A percentile compares a stretch with the other conserved stretches of the same genome.
These are phyloP conservation scores for Ophiostoma novo-ulmi DNA, from an alignment of 2,329 filamentous ascomycete species.

Conservation along the genomic window DNA sequence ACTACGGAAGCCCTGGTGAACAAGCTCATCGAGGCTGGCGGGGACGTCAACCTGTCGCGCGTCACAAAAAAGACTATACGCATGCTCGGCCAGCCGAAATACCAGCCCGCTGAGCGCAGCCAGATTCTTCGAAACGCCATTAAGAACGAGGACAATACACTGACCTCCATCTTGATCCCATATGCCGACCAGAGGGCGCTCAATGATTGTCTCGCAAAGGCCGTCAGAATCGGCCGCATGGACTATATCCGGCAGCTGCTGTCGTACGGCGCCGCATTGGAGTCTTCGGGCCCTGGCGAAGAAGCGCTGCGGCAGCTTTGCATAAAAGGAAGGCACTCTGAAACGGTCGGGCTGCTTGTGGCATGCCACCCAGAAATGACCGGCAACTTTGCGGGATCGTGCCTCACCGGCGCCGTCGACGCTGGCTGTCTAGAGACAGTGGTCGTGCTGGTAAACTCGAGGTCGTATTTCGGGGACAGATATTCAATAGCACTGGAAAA, in stretches of 20 bases:
- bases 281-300: background rate
- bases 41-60: background rate
- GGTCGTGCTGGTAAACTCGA: background rate
- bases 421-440: background rate
- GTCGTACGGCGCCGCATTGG: background rate
- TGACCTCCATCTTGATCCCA: background rate
- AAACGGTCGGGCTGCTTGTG: background rate
- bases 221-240: background rate
- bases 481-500: background rate
- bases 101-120: background rate
- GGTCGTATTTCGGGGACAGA: background rate
- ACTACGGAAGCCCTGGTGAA: background rate
- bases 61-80: background rate
- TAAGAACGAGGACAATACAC: background rate
- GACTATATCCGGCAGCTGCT: background rate
- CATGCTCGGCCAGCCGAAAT: background rate
- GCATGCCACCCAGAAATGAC: background rate
- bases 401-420: background rate
- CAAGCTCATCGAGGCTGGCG: slow-evolving; percentile 4
- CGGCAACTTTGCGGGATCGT: background rate
- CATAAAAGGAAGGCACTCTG: background rate
- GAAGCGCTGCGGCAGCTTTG: background rate
- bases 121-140: background rate
- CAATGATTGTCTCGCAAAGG: background rate
- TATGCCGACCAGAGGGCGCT: background rate